Evolutionary conservation across 768 basidiomycete genomes (phyloP).

Genomic region (Boletus subparvulus): DNA sequence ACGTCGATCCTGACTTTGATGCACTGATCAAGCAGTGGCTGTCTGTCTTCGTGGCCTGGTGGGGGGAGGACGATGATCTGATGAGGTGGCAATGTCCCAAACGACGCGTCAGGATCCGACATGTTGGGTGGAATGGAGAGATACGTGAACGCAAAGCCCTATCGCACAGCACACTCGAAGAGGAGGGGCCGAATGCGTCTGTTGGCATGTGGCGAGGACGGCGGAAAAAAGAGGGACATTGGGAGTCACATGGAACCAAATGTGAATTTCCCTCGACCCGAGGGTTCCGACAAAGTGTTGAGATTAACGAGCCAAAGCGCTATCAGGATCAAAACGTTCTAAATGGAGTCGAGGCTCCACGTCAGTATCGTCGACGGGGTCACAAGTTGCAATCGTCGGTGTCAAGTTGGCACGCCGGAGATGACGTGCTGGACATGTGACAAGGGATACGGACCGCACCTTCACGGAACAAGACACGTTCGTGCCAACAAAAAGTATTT

Average conservation of each 20-base stretch:
- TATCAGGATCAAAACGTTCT: constrained; percentile 10
- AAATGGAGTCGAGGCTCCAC: constrained; percentile 3
- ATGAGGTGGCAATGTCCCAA: constrained; percentile 39
- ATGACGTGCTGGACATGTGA: constrained; percentile 7
- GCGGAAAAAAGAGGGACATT: not conserved
- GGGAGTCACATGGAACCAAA: constrained; percentile 16
- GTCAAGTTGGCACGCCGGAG: constrained; percentile 7
- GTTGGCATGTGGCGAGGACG: constrained; percentile 1
- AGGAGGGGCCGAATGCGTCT: not conserved
- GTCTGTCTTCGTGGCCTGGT: constrained; percentile 36
- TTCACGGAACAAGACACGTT: not conserved
- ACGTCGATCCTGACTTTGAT: constrained; percentile 53
- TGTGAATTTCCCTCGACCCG: constrained; percentile 17
- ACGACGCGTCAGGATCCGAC: constrained; percentile 13
- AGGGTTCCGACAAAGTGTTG: constrained; percentile 4
- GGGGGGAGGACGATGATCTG: constrained; percentile 55
- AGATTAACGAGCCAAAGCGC: constrained; percentile 7
- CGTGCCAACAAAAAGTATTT: not conserved
- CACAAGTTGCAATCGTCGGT: constrained; percentile 4
- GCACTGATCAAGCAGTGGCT: constrained; percentile 62
- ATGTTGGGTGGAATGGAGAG: constrained; percentile 10
- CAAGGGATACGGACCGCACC: not conserved
- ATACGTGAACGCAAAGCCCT: constrained; percentile 5
- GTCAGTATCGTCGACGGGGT: not conserved
- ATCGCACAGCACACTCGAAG: constrained; percentile 20